A percentile compares a stretch with the other conserved stretches of the same genome.
phyloP scores from a whole-genome alignment of 2,329 filamentous ascomycete species.

The Tolypocladium ophioglossoides region DNA sequence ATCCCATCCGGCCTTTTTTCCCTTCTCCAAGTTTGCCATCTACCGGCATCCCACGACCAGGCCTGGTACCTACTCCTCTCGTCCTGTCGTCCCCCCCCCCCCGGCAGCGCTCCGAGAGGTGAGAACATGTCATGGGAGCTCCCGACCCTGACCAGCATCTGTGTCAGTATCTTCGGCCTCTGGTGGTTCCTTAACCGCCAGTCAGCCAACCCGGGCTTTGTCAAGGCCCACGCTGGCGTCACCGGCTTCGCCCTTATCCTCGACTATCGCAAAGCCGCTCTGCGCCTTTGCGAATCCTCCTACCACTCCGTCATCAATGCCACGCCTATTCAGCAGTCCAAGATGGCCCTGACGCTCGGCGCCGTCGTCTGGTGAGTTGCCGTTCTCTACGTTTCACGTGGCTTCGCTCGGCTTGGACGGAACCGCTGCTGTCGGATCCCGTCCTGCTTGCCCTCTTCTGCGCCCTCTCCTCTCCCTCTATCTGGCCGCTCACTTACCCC shows the following conservation, averaged over 20 bases:
- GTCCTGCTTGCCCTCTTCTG: slow-evolving; percentile 1
- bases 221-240: slow-evolving; percentile 14
- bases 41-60: slow-evolving; percentile 13
- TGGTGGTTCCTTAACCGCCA: slow-evolving; percentile 25
- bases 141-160: slow-evolving; percentile 27
- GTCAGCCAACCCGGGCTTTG: slow-evolving; percentile 18
- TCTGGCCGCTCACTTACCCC: neutral
- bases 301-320: slow-evolving; percentile 31
- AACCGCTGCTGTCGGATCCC: neutral
- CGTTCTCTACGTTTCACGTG: neutral
- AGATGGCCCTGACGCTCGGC: slow-evolving; percentile 43
- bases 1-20: neutral
- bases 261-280: slow-evolving; percentile 19
- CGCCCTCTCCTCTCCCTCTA: neutral
- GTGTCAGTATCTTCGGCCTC: slow-evolving; percentile 26
- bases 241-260: slow-evolving; percentile 21
- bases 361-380: slow-evolving; percentile 42
- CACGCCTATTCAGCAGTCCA: slow-evolving; percentile 37
- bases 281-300: slow-evolving; percentile 16
- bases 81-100: slow-evolving; percentile 1
- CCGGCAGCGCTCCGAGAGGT: slow-evolving; percentile 10
- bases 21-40: slow-evolving; percentile 6
- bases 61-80: neutral
- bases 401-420: neutral
- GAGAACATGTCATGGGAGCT: slow-evolving; percentile 35